Conservation (phyloP, 116 monocot species). For the Papilionanthe hybrid region DNA sequence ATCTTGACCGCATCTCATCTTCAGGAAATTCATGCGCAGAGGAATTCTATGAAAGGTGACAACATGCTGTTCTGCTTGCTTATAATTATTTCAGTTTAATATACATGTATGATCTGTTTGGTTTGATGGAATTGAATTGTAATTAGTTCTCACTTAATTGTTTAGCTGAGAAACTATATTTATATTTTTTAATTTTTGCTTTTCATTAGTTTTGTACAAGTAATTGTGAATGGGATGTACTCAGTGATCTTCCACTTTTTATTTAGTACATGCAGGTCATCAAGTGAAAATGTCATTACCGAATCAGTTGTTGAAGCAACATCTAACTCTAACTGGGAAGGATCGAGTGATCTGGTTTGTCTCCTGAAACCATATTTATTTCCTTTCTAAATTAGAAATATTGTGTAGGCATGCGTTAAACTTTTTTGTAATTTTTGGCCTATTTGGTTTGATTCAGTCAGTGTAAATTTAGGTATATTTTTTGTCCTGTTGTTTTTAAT, state of each 20-base stretch:
- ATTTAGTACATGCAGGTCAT: neutral
- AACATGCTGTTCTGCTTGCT: too few species aligned
- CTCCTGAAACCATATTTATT: neutral
- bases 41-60: constrained; percentile 36
- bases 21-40: constrained; percentile 32
- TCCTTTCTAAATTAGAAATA: neutral
- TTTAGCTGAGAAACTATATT: too few species aligned
- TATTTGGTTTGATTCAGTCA: neutral
- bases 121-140: too few species aligned
- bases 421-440: neutral
- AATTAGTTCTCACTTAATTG: too few species aligned
- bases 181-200: too few species aligned
- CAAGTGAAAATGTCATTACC: neutral
- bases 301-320: neutral
- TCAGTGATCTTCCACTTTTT: neutral
- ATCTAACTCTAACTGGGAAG: neutral
- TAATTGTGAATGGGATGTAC: neutral
- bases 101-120: too few species aligned
- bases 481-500: too few species aligned
- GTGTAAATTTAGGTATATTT: too few species aligned
- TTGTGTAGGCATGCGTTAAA: neutral
- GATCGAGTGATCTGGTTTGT: neutral
- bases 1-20: constrained; percentile 17
- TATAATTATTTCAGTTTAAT: too few species aligned
- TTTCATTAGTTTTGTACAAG: too few species aligned